These are phyloP conservation scores for Yamadazyma triangularis DNA, from an alignment of 1,139 yeast genomes.

Conservation along the genomic window DNA sequence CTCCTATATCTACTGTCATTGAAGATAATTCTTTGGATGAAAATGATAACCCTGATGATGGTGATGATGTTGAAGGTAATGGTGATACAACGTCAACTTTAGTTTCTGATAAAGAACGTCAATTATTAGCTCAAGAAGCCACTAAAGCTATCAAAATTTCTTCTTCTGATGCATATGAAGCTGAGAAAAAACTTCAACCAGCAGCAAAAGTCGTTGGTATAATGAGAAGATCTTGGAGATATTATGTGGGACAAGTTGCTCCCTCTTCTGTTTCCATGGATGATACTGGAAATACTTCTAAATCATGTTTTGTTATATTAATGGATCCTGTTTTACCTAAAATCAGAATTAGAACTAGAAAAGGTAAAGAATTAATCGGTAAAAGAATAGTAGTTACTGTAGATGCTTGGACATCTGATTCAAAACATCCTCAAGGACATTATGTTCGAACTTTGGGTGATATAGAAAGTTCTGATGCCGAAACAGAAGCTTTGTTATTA, in stretches of 20 bases:
- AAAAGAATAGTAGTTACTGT: constrained; percentile 88
- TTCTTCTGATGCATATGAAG: constrained; percentile 22
- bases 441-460: constrained; percentile 87
- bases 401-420: constrained; percentile 85
- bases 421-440: constrained; percentile 92
- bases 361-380: constrained; percentile 75
- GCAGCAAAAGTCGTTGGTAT: constrained; percentile 92
- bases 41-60: constrained; percentile 58
- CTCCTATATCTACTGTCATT: constrained; percentile 72
- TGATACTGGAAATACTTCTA: constrained; percentile 55
- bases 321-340: constrained; percentile 90
- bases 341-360: constrained; percentile 80
- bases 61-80: constrained; percentile 28
- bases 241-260: constrained; percentile 91
- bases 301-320: constrained; percentile 77
- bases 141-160: constrained; percentile 44
- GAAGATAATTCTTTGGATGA: constrained; percentile 68
- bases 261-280: constrained; percentile 66
- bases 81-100: constrained; percentile 19
- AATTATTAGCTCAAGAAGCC: constrained; percentile 74
- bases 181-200: constrained; percentile 59
- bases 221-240: constrained; percentile 89
- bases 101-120: constrained; percentile 73
- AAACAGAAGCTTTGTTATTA: constrained; percentile 87
- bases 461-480: constrained; percentile 90